Base-by-base conservation (phyloP, 176 grass and related monocot genomes). In the Avena atlantica region DNA sequence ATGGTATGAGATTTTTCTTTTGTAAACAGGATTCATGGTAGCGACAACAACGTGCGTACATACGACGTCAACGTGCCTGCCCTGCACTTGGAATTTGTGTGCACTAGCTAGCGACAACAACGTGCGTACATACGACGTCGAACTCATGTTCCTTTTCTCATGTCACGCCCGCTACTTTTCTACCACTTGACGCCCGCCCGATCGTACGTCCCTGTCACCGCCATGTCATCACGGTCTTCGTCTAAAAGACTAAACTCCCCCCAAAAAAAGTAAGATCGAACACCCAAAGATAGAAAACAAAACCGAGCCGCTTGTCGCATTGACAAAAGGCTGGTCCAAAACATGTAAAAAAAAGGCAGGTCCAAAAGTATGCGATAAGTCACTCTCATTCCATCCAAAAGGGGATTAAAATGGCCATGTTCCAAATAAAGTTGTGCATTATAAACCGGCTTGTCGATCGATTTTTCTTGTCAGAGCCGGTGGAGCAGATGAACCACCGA, bases 401-500 rank as follows among this genome's bases (percentile, higher is more conserved):
- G 17, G 1, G 36, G 68, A n/a, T 70, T 29, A 44, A 44, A 58
- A 40, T 40, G 34, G 34, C 16, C 66, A 12, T 23, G 20, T 25
- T 63, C 77, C 4, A 3, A 19, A 12, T 16, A 45, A 61, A 23
- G 87, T 6, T 1, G 34, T 34, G 5, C 6, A n/a, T 57, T 8
- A 72, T 49, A 72, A 31, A 74, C 78, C 70, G 13, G 9, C 10
- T 67, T 44, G 89, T 79, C 24, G 37, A 75, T 50, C 6, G 40
- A 29, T 1, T 63, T 88, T 85, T 62, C 76, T 42, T 63, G 86
- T 7, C 40, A n/a, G 16, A 59, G 80, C 70, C 47, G 90, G 70
- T 70, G 10, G 51, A 78, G 90, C 27, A 53, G 90, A 77, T 82
- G 82, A 91, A 85, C 90, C 70, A 88, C 78, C 63, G 0, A 3